phyloP scores from a whole-genome alignment of 768 basidiomycete genomes.

The Podaxis sp. region DNA sequence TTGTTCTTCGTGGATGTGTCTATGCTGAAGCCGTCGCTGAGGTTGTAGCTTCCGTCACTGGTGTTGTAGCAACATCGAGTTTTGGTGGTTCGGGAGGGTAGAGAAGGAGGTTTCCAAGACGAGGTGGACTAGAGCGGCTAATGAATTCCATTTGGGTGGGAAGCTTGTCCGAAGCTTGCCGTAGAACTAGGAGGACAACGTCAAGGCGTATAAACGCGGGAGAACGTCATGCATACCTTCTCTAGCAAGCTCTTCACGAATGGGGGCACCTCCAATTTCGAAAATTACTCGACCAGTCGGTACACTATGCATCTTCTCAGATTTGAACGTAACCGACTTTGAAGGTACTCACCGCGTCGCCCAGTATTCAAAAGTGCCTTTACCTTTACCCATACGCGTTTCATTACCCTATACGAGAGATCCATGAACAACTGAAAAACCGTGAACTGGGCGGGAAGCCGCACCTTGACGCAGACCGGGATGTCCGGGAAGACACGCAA shows the following conservation, averaged over 20 bases:
- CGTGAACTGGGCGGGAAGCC: slow-evolving; percentile 17
- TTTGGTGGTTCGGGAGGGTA: slow-evolving; percentile 38
- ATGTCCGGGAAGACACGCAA: slow-evolving; percentile 94
- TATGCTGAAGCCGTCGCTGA: slow-evolving; percentile 12
- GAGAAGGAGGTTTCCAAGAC: slow-evolving; percentile 68
- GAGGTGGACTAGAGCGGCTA: slow-evolving; percentile 61
- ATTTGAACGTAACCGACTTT: not conserved
- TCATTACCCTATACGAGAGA: slow-evolving; percentile 75
- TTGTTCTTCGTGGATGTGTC: not conserved
- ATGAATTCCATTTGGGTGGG: slow-evolving; percentile 91
- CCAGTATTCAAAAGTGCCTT: slow-evolving; percentile 98
- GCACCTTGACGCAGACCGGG: slow-evolving; percentile 94
- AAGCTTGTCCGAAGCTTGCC: slow-evolving; percentile 84
- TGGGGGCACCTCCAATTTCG: slow-evolving; percentile 87
- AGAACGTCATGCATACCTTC: slow-evolving; percentile 58
- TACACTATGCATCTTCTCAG: slow-evolving; percentile 49
- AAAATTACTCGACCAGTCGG: slow-evolving; percentile 89
- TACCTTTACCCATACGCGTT: slow-evolving; percentile 99
- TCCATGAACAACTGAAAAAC: not conserved
- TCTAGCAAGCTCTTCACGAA: slow-evolving; percentile 90
- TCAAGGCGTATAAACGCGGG: not conserved
- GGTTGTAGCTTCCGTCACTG: slow-evolving; percentile 9
- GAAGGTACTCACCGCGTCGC: slow-evolving; percentile 71
- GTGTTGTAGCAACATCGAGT: slow-evolving; percentile 17
- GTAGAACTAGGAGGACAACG: slow-evolving; percentile 57